Evolutionary conservation across 129 eudicot species (phyloP).

Genomic region (Flaveria bidentis): DNA sequence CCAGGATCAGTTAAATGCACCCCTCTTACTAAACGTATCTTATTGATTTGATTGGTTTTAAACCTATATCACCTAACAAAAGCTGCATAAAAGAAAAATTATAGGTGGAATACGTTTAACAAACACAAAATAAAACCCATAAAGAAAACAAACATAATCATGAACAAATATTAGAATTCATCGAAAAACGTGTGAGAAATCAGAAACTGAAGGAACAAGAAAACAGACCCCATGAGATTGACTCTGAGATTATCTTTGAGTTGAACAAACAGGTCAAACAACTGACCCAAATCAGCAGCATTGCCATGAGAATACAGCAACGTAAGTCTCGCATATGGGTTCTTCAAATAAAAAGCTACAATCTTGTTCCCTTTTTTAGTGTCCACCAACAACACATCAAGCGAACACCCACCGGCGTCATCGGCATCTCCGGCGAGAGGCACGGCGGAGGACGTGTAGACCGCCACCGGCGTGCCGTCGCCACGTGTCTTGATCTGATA

Average conservation of each 20-base stretch:
- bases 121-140: too few species aligned
- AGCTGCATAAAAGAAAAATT: too few species aligned
- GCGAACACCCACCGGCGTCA: slow-evolving; percentile 47
- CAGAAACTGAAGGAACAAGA: slow-evolving; percentile 5
- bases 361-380: slow-evolving; percentile 94
- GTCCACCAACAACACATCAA: slow-evolving; percentile 62
- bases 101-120: too few species aligned
- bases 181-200: too few species aligned
- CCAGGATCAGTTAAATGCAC: too few species aligned
- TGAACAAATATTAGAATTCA: too few species aligned
- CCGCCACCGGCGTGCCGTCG: slow-evolving; percentile 38
- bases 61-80: too few species aligned
- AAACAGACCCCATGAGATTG: slow-evolving; percentile 82
- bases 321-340: slow-evolving; percentile 89
- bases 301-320: slow-evolving; percentile 93
- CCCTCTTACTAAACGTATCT: too few species aligned
- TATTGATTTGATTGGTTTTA: too few species aligned
- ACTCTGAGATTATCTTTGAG: slow-evolving; percentile 97
- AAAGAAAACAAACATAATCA: too few species aligned
- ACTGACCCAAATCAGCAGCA: slow-evolving; percentile 99
- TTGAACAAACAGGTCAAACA: slow-evolving; percentile 90
- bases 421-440: slow-evolving; percentile 34
- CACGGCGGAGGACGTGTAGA: slow-evolving; percentile 29
- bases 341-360: slow-evolving; percentile 80
- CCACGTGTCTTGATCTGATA: slow-evolving; percentile 37